These are phyloP conservation scores for Aspergillus candidus DNA, from an alignment of 2,329 filamentous ascomycete species.

Conservation along the genomic window DNA sequence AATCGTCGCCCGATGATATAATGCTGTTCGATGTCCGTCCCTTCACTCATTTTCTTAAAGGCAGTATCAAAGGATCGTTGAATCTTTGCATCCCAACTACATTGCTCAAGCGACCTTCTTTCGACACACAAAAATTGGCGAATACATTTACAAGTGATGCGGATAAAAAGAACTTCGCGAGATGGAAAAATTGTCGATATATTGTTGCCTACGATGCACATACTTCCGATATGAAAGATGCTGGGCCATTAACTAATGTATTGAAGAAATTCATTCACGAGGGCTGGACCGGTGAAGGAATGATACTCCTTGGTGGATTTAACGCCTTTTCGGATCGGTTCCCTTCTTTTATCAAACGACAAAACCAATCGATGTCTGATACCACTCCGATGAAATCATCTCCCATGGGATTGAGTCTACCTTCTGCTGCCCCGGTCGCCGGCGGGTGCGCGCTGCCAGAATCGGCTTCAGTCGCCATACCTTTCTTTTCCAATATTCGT, in stretches of 20 bases:
- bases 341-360: conserved; percentile 43
- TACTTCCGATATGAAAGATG: conserved; percentile 73
- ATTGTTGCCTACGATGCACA: conserved; percentile 84
- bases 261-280: conserved; percentile 88
- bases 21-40: conserved; percentile 82
- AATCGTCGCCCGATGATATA: conserved; percentile 47
- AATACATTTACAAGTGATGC: conserved; percentile 72
- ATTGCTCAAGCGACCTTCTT: conserved; percentile 81
- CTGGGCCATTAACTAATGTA: conserved; percentile 72
- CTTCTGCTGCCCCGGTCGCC: conserved; percentile 67
- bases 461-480: conserved; percentile 62
- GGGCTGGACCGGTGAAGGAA: conserved; percentile 67
- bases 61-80: conserved; percentile 71
- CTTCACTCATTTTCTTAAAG: conserved; percentile 70
- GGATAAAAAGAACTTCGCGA: conserved; percentile 66
- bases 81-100: conserved; percentile 96
- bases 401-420: conserved; percentile 47
- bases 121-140: conserved; percentile 79
- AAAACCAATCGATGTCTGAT: conserved; percentile 23
- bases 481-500: conserved; percentile 92
- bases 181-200: conserved; percentile 66
- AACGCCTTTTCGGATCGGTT: conserved; percentile 63
- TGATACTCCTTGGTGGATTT: conserved; percentile 78
- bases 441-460: conserved; percentile 79
- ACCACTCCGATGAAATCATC: conserved; percentile 42